phyloP scores from a whole-genome alignment of 306 rosid genomes.

The Cicer pinnatifidum region DNA sequence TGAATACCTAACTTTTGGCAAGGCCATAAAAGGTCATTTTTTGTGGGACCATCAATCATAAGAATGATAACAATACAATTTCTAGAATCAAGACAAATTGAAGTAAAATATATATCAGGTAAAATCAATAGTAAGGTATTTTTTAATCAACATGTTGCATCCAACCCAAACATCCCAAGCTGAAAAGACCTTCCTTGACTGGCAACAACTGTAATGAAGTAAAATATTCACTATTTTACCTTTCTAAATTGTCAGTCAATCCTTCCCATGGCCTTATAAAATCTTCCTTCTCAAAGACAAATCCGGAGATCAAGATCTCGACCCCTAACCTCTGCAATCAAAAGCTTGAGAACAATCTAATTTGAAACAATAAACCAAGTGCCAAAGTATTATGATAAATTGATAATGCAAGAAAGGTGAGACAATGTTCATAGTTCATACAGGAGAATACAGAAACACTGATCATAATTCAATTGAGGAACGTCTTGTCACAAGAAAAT shows the following conservation, averaged over 20 bases:
- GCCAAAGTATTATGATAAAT: slow-evolving; percentile 7
- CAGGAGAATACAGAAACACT: slow-evolving; percentile 19
- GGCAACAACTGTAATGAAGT: slow-evolving; percentile 29
- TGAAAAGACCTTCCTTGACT: slow-evolving; percentile 34
- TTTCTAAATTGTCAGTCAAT: slow-evolving; percentile 65
- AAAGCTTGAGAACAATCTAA: slow-evolving; percentile 34
- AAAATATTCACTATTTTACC: slow-evolving; percentile 53
- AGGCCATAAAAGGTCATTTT: slow-evolving; percentile 45
- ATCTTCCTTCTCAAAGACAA: slow-evolving; percentile 81
- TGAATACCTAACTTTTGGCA: slow-evolving; percentile 57
- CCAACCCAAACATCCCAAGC: slow-evolving; percentile 24
- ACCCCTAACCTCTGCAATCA: slow-evolving; percentile 80
- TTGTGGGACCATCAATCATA: slow-evolving; percentile 40
- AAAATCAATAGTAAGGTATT: slow-evolving; percentile 13
- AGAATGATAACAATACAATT: slow-evolving; percentile 27
- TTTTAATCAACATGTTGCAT: slow-evolving; percentile 32
- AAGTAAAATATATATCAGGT: slow-evolving; percentile 35
- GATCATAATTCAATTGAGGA: slow-evolving; percentile 28
- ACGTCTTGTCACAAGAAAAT: slow-evolving; percentile 21
- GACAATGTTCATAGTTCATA: slow-evolving; percentile 28
- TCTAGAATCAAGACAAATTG: slow-evolving; percentile 33
- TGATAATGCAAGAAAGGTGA: slow-evolving; percentile 35
- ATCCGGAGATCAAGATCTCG: slow-evolving; percentile 82
- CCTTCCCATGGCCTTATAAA: slow-evolving; percentile 94
- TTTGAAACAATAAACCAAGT: slow-evolving; percentile 33